Evolutionary conservation across 371 early-diverging fungal genomes (phyloP).

Genomic region (Actinomortierella wolfii): DNA sequence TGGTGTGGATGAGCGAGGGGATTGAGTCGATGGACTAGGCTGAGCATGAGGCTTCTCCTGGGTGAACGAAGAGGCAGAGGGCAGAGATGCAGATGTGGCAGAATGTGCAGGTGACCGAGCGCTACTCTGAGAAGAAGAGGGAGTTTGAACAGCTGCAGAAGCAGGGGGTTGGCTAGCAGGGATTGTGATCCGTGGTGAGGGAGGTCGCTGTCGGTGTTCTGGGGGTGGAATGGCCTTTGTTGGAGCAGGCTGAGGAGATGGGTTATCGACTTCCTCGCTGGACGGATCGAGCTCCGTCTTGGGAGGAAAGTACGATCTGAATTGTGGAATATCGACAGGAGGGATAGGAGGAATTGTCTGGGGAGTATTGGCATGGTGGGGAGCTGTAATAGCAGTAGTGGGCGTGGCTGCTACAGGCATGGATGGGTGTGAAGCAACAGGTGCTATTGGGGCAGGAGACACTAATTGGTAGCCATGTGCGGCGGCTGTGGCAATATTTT

Average conservation of each 20-base stretch:
- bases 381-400: not conserved
- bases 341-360: constrained; percentile 38
- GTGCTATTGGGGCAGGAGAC: not conserved
- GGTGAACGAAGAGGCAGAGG: not conserved
- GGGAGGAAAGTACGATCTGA: constrained; percentile 22
- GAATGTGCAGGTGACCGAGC: not conserved
- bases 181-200: constrained; percentile 4
- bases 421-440: not conserved
- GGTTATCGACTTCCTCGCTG: constrained; percentile 15
- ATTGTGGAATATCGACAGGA: constrained; percentile 34
- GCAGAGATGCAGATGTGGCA: not conserved
- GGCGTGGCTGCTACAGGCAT: constrained; percentile 8
- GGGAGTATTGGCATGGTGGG: constrained; percentile 28
- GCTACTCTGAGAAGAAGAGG: not conserved
- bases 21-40: not conserved
- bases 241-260: constrained; percentile 31
- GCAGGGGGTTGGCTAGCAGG: not conserved
- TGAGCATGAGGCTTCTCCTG: not conserved
- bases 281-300: constrained; percentile 19
- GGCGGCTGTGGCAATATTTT: constrained; percentile 25
- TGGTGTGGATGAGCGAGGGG: not conserved
- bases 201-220: constrained; percentile 1
- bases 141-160: not conserved
- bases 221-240: constrained; percentile 9
- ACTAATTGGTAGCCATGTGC: constrained; percentile 26